phyloP scores from a whole-genome alignment of 2,329 filamentous ascomycete genomes.

The Aspergillus sp. region DNA sequence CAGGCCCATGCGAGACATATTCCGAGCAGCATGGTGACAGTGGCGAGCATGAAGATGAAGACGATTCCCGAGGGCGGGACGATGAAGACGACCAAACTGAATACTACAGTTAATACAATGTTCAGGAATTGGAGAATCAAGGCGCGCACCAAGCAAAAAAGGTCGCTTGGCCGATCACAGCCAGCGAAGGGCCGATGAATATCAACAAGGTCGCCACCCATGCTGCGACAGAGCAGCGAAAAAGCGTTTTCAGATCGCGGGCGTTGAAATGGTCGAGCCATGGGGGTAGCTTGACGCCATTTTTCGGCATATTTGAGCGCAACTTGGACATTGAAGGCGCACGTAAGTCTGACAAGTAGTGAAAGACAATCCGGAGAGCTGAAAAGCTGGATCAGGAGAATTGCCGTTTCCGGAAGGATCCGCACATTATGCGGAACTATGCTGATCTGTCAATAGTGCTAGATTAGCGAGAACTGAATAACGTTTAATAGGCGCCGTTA shows the following conservation, averaged over 20 bases:
- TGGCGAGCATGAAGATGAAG: slow-evolving; percentile 40
- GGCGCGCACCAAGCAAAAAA: slow-evolving; percentile 36
- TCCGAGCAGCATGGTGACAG: slow-evolving; percentile 40
- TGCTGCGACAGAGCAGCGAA: slow-evolving; percentile 42
- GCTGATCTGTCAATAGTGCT: not conserved
- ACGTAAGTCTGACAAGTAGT: not conserved
- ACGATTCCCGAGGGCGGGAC: slow-evolving; percentile 42
- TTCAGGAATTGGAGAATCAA: not conserved
- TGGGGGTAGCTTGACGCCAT: slow-evolving; percentile 15
- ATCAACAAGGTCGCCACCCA: slow-evolving; percentile 44
- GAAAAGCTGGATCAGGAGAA: slow-evolving; percentile 9
- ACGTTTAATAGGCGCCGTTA: too few species aligned
- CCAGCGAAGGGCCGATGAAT: slow-evolving; percentile 41
- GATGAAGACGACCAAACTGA: slow-evolving; percentile 37
- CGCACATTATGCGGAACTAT: not conserved
- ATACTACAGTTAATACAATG: not conserved
- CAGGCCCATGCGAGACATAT: slow-evolving; percentile 46
- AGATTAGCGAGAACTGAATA: not conserved
- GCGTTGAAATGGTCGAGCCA: slow-evolving; percentile 42
- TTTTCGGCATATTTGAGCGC: not conserved
- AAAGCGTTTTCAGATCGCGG: slow-evolving; percentile 41
- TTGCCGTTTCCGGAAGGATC: not conserved
- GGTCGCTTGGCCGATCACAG: slow-evolving; percentile 37
- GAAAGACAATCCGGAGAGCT: slow-evolving; percentile 14
- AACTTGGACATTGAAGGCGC: not conserved